Conservation (phyloP, 352 stramenopile species). For the Phytophthora agathidicida region DNA sequence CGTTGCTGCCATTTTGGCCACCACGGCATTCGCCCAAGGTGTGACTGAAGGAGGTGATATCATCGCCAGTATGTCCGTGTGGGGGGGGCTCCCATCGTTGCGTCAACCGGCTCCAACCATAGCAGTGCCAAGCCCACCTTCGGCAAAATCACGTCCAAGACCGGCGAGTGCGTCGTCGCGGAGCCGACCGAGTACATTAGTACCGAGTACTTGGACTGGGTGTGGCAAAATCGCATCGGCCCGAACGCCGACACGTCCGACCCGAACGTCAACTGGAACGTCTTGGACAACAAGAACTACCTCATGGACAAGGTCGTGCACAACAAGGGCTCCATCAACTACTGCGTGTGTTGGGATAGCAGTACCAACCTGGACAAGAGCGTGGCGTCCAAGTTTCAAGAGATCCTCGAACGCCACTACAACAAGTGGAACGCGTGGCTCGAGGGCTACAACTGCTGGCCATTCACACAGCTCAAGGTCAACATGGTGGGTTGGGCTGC, state of each 20-base stretch:
- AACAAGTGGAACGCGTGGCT: constrained; percentile 34
- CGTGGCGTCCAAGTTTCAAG: constrained; percentile 16
- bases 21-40: too few species aligned
- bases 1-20: too few species aligned
- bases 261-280: constrained; percentile 17
- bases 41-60: constrained; percentile 2
- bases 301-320: constrained; percentile 28
- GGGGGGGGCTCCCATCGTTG: constrained; percentile 21
- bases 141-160: constrained; percentile 21
- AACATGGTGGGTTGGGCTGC: constrained; percentile 31
- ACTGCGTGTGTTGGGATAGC: constrained; percentile 27
- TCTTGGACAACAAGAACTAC: constrained; percentile 30
- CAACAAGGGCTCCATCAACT: constrained; percentile 32
- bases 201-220: constrained; percentile 16
- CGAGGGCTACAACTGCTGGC: constrained; percentile 31
- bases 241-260: constrained; percentile 6
- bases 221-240: constrained; percentile 24
- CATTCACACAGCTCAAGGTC: constrained; percentile 24
- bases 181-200: constrained; percentile 22
- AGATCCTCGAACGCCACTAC: constrained; percentile 20
- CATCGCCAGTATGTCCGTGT: constrained; percentile 2
- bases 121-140: constrained; percentile 12
- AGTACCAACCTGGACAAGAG: constrained; percentile 1
- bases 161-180: constrained; percentile 13
- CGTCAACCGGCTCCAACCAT: constrained; percentile 14